Conservation (phyloP, 106 monocot species). For the Apostasia ramifera region DNA sequence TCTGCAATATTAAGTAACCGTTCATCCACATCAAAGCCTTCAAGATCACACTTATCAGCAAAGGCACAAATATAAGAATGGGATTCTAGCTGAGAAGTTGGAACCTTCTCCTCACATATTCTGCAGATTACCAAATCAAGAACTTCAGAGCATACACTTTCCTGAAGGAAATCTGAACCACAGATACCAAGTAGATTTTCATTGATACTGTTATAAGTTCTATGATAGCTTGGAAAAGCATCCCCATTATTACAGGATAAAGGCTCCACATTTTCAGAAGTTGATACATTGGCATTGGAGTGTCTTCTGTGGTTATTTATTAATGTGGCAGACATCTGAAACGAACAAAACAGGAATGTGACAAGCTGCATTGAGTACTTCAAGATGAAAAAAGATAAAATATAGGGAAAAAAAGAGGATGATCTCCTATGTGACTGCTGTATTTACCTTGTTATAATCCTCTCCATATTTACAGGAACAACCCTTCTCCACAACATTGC, state of each 20-base stretch:
- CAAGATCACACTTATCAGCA: slow-evolving; percentile 67
- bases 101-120: slow-evolving; percentile 58
- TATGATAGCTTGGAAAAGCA: background rate
- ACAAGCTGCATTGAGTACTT: background rate
- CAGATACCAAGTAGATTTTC: slow-evolving; percentile 1
- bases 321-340: slow-evolving; percentile 8
- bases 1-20: slow-evolving; percentile 38
- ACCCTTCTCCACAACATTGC: background rate
- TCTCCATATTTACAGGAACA: slow-evolving; percentile 8
- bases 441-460: slow-evolving; percentile 27
- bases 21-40: slow-evolving; percentile 45
- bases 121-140: slow-evolving; percentile 54
- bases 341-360: background rate
- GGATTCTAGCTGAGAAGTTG: slow-evolving; percentile 41
- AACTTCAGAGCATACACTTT: slow-evolving; percentile 19
- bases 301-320: slow-evolving; percentile 1
- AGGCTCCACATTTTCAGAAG: background rate
- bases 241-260: background rate
- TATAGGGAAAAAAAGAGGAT: too few relatives aligned
- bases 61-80: slow-evolving; percentile 74
- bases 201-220: slow-evolving; percentile 11
- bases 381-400: background rate
- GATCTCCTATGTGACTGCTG: too few relatives aligned
- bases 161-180: slow-evolving; percentile 17
- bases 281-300: slow-evolving; percentile 1